A percentile compares a stretch with the other conserved stretches of the same genome.
These are phyloP conservation scores for Pogostemon cablin DNA, from an alignment of 257 asterid species.

Conservation along the genomic window DNA sequence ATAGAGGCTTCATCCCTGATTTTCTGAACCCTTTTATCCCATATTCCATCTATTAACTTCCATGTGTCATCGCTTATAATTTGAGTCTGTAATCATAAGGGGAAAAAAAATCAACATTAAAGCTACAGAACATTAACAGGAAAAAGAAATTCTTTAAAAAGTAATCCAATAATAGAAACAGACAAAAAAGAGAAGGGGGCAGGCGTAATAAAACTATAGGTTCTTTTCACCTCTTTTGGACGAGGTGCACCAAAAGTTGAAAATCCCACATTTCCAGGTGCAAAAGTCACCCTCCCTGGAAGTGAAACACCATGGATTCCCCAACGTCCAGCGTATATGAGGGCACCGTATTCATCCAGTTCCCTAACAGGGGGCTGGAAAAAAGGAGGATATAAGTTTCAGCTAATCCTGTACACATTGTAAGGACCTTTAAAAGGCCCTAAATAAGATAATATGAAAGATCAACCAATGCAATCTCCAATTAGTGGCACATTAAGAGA, in stretches of 20 bases:
- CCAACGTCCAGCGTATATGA: slow-evolving; percentile 90
- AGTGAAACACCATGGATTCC: slow-evolving; percentile 89
- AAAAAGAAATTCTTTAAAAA: not conserved
- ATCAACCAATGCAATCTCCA: slow-evolving; percentile 24
- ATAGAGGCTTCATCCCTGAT: slow-evolving; percentile 54
- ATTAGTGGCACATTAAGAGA: slow-evolving; percentile 1
- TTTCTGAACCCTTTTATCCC: slow-evolving; percentile 81
- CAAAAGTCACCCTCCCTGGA: slow-evolving; percentile 98
- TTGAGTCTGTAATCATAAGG: slow-evolving; percentile 70
- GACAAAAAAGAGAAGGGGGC: not conserved
- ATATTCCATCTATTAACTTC: slow-evolving; percentile 81
- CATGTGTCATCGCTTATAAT: slow-evolving; percentile 84
- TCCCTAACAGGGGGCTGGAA: slow-evolving; percentile 74
- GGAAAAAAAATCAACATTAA: slow-evolving; percentile 23
- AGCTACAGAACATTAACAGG: not conserved
- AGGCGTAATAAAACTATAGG: not conserved
- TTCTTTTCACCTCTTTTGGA: slow-evolving; percentile 76
- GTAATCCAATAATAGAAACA: slow-evolving; percentile 5
- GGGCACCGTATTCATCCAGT: slow-evolving; percentile 90
- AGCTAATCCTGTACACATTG: not conserved
- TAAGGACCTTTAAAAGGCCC: not conserved
- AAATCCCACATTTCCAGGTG: slow-evolving; percentile 97
- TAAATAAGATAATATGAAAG: not conserved
- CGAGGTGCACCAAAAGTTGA: slow-evolving; percentile 93
- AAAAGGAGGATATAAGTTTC: slow-evolving; percentile 20